Percentiles rank a stretch among this genome's conserved stretches.
Conservation (phyloP, 2,329 filamentous ascomycete species). For the Talaromyces amestolkiae region DNA sequence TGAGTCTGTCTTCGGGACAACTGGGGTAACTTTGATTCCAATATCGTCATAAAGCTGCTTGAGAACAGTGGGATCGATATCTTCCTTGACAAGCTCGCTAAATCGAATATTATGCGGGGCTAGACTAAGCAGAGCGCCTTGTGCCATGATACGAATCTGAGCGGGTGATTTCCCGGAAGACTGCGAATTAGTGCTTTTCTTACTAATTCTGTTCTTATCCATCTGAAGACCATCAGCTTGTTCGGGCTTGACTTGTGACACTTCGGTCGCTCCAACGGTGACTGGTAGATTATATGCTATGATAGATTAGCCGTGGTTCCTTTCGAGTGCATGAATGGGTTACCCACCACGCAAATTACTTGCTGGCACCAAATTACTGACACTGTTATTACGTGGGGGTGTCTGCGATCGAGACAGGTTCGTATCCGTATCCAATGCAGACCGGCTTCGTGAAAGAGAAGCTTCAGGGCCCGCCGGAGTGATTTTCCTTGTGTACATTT, state of each 20-base stretch:
- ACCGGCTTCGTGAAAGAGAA: not conserved
- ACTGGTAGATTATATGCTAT: conserved; percentile 38
- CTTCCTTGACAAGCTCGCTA: conserved; percentile 69
- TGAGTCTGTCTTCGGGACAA: conserved; percentile 23
- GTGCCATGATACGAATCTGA: conserved; percentile 52
- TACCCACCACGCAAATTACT: not conserved
- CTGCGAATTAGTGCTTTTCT: not conserved
- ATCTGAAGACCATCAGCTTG: not conserved
- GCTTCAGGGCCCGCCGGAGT: not conserved
- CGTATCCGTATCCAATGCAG: not conserved
- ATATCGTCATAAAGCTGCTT: conserved; percentile 66
- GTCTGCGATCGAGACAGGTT: conserved; percentile 1
- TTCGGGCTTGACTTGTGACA: not conserved
- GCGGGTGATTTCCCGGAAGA: conserved; percentile 30
- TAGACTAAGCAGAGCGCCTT: conserved; percentile 65
- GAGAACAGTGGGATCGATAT: conserved; percentile 64
- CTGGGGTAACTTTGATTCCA: conserved; percentile 50
- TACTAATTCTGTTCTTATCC: not conserved
- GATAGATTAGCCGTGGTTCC: not conserved
- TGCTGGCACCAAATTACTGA: not conserved
- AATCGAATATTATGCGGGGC: conserved; percentile 66
- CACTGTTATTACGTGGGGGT: not conserved
- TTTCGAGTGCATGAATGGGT: not conserved
- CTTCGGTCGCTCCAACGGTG: conserved; percentile 27
- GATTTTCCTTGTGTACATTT: not conserved